A percentile compares a stretch with the other conserved stretches of the same genome.
Evolutionary conservation across 2,329 filamentous ascomycete species (phyloP).

Genomic region (Ceratocystis alfenasii): DNA sequence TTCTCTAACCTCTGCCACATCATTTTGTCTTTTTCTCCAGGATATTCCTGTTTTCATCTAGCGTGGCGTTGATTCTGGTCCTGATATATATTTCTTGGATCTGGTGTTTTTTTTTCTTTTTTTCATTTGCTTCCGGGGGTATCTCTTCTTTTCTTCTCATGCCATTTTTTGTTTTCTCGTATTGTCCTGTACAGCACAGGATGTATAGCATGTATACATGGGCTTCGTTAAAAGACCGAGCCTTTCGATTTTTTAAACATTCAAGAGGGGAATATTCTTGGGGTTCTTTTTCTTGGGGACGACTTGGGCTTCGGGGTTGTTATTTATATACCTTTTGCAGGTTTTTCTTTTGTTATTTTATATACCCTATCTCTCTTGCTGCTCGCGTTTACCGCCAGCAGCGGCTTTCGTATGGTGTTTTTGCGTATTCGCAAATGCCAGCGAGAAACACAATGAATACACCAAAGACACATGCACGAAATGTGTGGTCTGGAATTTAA

Average conservation of each 20-base stretch:
- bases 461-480: not conserved
- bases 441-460: not conserved
- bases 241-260: not conserved
- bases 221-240: not conserved
- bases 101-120: not conserved
- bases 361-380: not conserved
- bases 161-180: not conserved
- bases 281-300: not conserved
- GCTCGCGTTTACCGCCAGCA: not conserved
- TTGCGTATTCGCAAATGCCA: not conserved
- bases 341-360: slow-evolving; percentile 5
- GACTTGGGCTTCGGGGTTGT: not conserved
- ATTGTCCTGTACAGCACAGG: not conserved
- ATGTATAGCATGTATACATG: not conserved
- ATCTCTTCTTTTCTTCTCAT: not conserved
- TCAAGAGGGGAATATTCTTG: not conserved
- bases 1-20: too few relatives aligned
- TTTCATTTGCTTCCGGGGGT: not conserved
- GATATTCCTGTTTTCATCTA: too few relatives aligned
- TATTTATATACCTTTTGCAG: slow-evolving; percentile 7
- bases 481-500: not conserved
- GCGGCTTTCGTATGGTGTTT: not conserved
- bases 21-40: not conserved
- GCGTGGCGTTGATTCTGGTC: too few relatives aligned
- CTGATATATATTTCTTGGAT: not conserved